Base-by-base conservation (phyloP, 2,329 filamentous ascomycete species). In the Cladosporium halotolerans region DNA sequence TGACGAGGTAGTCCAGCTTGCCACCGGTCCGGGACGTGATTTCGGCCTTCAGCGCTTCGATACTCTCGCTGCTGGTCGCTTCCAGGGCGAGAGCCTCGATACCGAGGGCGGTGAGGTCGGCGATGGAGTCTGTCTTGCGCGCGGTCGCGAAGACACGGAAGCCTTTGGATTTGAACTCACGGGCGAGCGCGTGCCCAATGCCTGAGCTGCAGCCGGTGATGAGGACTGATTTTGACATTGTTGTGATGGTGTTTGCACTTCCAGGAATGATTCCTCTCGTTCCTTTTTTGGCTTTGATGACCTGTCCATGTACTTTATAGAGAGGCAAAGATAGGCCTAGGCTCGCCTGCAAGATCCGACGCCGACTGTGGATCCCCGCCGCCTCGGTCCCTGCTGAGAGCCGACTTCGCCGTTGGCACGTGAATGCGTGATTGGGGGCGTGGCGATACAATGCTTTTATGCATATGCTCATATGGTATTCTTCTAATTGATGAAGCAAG, bases 71-170 rank as follows among this genome's bases (percentile, higher is more conserved):
- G 31, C 72, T 68, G 53, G 77, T 76, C 47, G 81, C 79, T 56
- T 79, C 78, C 34, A 83, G 71, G 32, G 74, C 70, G 23, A 82
- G 62, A 9, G 78, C 80, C 45, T 80, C 77, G 56, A 83, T 78
- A 4, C 75, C 77, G 4, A 73, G 58, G n/a, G 70, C 66, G 14
- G 71, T 71, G 11, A 80, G 67, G 55, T 79, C 74, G 32, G 71
- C 62, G 59, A 82, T 74, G 43, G 72, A 72, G 14, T 68, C 66
- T 38, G 74, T 71, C 52, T 78, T 71, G 60, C 80, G 75, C 10
- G 79, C 80, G 3, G 80, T 82, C 10, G 79, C 79, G 52, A 84
- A 76, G 51, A 84, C 81, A 19, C 76, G 74, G 54, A 79, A 70
- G 47, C 78, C 78, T 60, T 70, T 66, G 31, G 65, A 67, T 53